A percentile compares a stretch with the other conserved stretches of the same genome.
phyloP scores from a whole-genome alignment of 768 basidiomycete genomes.

The Gloeostereum incarnatum region DNA sequence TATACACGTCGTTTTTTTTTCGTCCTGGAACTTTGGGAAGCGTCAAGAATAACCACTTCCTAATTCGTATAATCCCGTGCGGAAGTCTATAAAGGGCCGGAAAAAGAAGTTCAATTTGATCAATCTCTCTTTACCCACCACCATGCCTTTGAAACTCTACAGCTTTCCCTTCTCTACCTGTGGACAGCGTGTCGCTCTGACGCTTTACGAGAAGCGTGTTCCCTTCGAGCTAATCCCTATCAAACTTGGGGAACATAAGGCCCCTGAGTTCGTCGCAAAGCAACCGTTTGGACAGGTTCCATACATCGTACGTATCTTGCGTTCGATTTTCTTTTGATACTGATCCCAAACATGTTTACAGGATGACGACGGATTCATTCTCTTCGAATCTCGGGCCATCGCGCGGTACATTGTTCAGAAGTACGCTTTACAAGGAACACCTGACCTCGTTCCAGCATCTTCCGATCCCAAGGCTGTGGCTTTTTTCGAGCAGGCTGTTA shows the following conservation, averaged over 20 bases:
- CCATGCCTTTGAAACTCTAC: slow-evolving; percentile 37
- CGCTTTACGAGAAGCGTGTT: slow-evolving; percentile 37
- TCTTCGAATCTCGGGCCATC: slow-evolving; percentile 63
- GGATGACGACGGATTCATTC: slow-evolving; percentile 54
- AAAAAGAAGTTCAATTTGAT: too few species aligned
- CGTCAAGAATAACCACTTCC: too few species aligned
- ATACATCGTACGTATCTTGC: slow-evolving; percentile 12
- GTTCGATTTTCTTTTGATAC: too few species aligned
- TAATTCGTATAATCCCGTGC: too few species aligned
- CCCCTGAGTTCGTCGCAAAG: slow-evolving; percentile 18
- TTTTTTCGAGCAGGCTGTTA: slow-evolving; percentile 42
- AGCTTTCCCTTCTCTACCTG: slow-evolving; percentile 32
- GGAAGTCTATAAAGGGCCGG: too few species aligned
- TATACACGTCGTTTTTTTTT: too few species aligned
- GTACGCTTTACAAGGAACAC: slow-evolving; percentile 40
- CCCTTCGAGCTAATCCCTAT: slow-evolving; percentile 34
- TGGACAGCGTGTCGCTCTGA: slow-evolving; percentile 31
- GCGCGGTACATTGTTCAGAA: slow-evolving; percentile 49
- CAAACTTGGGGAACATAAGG: slow-evolving; percentile 32
- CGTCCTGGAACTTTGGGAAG: too few species aligned
- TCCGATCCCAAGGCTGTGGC: slow-evolving; percentile 23
- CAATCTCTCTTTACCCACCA: slow-evolving; percentile 3
- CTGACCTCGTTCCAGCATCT: slow-evolving; percentile 35
- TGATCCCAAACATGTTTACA: too few species aligned
- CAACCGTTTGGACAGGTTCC: slow-evolving; percentile 47